Conservation (phyloP, 2,329 filamentous ascomycete genomes). For the Corinectria fuckeliana region DNA sequence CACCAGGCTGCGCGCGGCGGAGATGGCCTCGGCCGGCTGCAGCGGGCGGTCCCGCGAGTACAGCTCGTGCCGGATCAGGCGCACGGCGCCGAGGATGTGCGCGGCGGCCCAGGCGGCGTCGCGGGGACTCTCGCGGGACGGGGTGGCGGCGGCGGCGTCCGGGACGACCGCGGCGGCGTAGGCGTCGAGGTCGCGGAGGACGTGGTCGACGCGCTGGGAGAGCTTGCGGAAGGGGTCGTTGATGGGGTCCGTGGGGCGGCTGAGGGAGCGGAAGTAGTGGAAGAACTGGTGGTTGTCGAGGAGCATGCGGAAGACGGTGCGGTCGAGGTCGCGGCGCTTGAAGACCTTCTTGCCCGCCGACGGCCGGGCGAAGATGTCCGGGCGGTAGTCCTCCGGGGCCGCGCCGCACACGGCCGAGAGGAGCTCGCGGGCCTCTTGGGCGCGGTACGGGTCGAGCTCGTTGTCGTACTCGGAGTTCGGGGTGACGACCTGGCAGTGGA, state of each 20-base stretch:
- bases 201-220: slow-evolving; percentile 53
- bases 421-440: slow-evolving; percentile 59
- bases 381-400: slow-evolving; percentile 51
- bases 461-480: slow-evolving; percentile 41
- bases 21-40: slow-evolving; percentile 46
- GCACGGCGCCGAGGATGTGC: slow-evolving; percentile 52
- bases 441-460: slow-evolving; percentile 45
- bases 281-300: slow-evolving; percentile 62
- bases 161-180: slow-evolving; percentile 34
- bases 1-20: slow-evolving; percentile 55
- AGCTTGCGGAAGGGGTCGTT: slow-evolving; percentile 57
- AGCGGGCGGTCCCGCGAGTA: slow-evolving; percentile 48
- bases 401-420: slow-evolving; percentile 53
- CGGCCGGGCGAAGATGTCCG: slow-evolving; percentile 51
- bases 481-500: slow-evolving; percentile 56
- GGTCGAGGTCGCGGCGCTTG: slow-evolving; percentile 55
- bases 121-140: slow-evolving; percentile 40
- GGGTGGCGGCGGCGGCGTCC: neutral
- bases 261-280: slow-evolving; percentile 56
- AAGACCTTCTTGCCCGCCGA: slow-evolving; percentile 44
- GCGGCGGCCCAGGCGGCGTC: slow-evolving; percentile 57
- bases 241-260: slow-evolving; percentile 52
- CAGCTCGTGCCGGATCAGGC: slow-evolving; percentile 52
- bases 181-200: slow-evolving; percentile 52
- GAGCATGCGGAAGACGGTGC: slow-evolving; percentile 60